Evolutionary conservation across 1,139 yeast species (phyloP).

Genomic region (Suhomyces yuchorum): DNA sequence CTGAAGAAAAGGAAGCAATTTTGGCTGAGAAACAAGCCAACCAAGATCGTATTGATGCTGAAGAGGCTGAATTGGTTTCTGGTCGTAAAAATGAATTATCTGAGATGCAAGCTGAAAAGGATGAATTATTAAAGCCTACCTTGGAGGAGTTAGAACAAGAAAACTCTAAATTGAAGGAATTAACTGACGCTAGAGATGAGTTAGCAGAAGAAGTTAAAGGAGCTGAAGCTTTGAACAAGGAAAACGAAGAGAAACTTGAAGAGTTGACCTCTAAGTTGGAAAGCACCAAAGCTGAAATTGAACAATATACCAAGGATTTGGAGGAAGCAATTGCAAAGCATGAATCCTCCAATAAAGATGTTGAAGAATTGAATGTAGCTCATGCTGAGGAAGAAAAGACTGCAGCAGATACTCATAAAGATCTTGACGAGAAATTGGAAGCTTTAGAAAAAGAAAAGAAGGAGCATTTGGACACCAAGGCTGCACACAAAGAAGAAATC

Average conservation of each 20-base stretch:
- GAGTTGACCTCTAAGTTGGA: slow-evolving; percentile 42
- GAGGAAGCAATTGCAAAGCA: slow-evolving; percentile 33
- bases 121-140: slow-evolving; percentile 43
- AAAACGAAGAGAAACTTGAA: slow-evolving; percentile 36
- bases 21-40: slow-evolving; percentile 42
- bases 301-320: slow-evolving; percentile 34
- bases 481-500: slow-evolving; percentile 37
- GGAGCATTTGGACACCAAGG: slow-evolving; percentile 32
- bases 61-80: slow-evolving; percentile 44
- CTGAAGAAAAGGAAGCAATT: slow-evolving; percentile 42
- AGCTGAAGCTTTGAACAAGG: slow-evolving; percentile 35
- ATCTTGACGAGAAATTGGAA: slow-evolving; percentile 33
- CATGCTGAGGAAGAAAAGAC: slow-evolving; percentile 29
- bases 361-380: slow-evolving; percentile 31
- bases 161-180: slow-evolving; percentile 39
- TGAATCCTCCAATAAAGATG: slow-evolving; percentile 38
- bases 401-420: slow-evolving; percentile 27
- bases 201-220: slow-evolving; percentile 38
- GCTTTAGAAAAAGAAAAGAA: slow-evolving; percentile 35
- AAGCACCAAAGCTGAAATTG: slow-evolving; percentile 41
- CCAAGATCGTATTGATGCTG: slow-evolving; percentile 43
- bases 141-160: slow-evolving; percentile 46
- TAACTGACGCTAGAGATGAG: slow-evolving; percentile 42
- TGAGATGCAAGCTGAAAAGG: slow-evolving; percentile 48
- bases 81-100: slow-evolving; percentile 48